Evolutionary conservation across 2,329 filamentous ascomycete species (phyloP).

Genomic region (Sclerotinia borealis): DNA sequence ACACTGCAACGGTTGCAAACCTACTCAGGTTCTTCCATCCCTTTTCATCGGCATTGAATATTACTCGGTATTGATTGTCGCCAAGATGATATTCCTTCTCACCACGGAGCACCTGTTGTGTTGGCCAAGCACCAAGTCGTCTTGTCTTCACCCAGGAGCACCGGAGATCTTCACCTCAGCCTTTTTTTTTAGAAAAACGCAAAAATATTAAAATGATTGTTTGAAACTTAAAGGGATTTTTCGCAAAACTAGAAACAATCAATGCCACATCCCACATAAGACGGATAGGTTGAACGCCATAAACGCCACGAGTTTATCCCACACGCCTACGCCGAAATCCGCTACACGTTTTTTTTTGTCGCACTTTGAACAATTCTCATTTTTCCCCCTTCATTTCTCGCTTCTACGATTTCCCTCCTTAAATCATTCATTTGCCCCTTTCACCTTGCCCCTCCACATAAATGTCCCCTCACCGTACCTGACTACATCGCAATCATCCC

Average conservation of each 20-base stretch:
- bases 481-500: neutral
- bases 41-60: neutral
- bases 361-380: neutral
- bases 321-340: neutral
- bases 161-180: neutral
- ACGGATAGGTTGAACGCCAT: neutral
- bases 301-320: neutral
- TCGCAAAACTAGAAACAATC: neutral
- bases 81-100: neutral
- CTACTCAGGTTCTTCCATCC: neutral
- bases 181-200: neutral
- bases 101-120: neutral
- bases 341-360: neutral
- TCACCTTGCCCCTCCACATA: neutral
- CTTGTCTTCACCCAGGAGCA: neutral
- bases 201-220: neutral
- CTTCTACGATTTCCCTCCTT: neutral
- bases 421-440: neutral
- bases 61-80: neutral
- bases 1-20: neutral
- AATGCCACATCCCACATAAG: neutral
- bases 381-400: slow-evolving; percentile 6
- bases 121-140: neutral
- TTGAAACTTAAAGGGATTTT: neutral
- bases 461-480: neutral